A percentile compares a stretch with the other conserved stretches of the same genome.
Evolutionary conservation across 2,329 filamentous ascomycete species (phyloP).

Genomic region (Chrysosporium keratinophilum): DNA sequence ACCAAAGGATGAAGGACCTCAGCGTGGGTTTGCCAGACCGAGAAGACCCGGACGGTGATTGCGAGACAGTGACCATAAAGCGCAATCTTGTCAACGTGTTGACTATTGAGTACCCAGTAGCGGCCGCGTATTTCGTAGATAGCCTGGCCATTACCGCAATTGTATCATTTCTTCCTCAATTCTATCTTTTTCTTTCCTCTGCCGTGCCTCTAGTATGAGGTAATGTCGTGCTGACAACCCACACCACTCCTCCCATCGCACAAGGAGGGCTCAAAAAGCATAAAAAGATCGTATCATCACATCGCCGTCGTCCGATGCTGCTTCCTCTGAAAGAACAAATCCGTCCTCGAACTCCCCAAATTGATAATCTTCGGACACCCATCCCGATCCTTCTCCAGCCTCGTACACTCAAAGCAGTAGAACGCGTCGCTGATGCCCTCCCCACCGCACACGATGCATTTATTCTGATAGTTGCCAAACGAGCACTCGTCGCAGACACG

Average conservation of each 20-base stretch:
- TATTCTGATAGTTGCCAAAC: slow-evolving; percentile 99
- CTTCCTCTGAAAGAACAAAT: slow-evolving; percentile 73
- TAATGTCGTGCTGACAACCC: no score
- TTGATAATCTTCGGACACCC: slow-evolving; percentile 99
- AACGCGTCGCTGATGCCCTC: slow-evolving; percentile 97
- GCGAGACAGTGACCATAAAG: neutral
- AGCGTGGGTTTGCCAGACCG: slow-evolving; percentile 51
- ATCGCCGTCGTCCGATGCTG: slow-evolving; percentile 17
- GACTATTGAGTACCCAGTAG: neutral
- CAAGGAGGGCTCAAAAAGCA: no score
- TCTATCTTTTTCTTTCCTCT: no score
- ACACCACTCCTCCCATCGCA: no score
- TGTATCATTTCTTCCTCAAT: neutral
- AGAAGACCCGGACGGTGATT: slow-evolving; percentile 49
- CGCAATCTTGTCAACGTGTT: neutral
- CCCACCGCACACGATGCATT: slow-evolving; percentile 96
- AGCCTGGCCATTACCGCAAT: neutral
- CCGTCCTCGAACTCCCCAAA: slow-evolving; percentile 85
- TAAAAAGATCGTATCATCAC: neutral
- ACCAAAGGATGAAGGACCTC: slow-evolving; percentile 38
- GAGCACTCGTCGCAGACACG: slow-evolving; percentile 99
- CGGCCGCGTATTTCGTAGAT: neutral
- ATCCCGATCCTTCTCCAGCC: slow-evolving; percentile 91
- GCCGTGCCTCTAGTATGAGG: no score
- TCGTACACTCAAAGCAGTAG: slow-evolving; percentile 98